Base-by-base conservation (phyloP, 2,329 filamentous ascomycete species). In the Chrysoporthe cubensis region DNA sequence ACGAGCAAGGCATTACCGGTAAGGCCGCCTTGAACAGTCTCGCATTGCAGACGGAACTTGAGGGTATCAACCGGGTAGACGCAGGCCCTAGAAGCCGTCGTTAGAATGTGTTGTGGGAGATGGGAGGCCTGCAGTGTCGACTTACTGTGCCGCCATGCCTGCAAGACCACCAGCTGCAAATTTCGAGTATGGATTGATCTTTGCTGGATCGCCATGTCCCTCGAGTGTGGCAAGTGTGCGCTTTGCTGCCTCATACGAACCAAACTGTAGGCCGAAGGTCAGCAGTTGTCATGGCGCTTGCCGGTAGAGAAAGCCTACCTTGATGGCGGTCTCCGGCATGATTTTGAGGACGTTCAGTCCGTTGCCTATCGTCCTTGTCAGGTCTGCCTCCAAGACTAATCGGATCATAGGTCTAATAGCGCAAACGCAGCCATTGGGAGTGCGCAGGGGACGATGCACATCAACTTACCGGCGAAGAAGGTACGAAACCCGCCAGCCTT, bases 281-380 rank as follows among this genome's bases (percentile, higher is more conserved):
- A 64, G 34, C 26, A 34, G 0, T 4, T 8, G 18, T n/a, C 57
- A 16, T 26, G 6, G 4, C 50, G 7, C 13, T 1, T 37, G 13
- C 34, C 21, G 18, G 21, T 42, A n/a, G n/a, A 6, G 9, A 14
- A 46, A 62, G 73, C 73, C 48, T 75, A 83, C 82, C 74, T 97
- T 97, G 77, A 99, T 97, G 37, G 96, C 95, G 40, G 95, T 97
- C 81, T 99, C 96, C 0, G 96, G 96, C 93, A 98, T 97, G 69
- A 99, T 96, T 79, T 99, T 99, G 75, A 97, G 80, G 2, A 99
- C 94, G 74, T 99, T 99, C 73, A 99, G 83, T 3, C 96, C 96
- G 75, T 99, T 99, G 48, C 96, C 94, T 97, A 73, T 37, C 11
- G 26, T 66, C 44, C n/a, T 46, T 3, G 64, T 70, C 56, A 70